phyloP scores from a whole-genome alignment of 495 filamentous ascomycete species.

The Hypoxylon lienhwacheense region DNA sequence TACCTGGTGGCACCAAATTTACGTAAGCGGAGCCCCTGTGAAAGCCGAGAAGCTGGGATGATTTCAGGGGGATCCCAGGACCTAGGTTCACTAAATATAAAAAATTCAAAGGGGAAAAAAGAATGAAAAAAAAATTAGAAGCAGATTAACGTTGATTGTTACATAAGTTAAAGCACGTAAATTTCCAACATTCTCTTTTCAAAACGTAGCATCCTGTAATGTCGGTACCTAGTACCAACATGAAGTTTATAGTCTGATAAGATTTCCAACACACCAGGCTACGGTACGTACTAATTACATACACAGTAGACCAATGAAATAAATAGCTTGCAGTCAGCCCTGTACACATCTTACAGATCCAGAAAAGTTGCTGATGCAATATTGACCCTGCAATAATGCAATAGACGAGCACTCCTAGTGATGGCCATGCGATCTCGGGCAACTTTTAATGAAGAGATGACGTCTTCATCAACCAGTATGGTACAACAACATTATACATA shows the following conservation, averaged over 20 bases:
- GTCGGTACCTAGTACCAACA: not conserved
- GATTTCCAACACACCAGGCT: conserved; percentile 4
- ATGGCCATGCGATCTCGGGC: not conserved
- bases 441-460: conserved; percentile 11
- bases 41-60: not conserved
- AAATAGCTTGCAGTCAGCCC: conserved; percentile 12
- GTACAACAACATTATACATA: too few relatives aligned
- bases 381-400: conserved; percentile 11
- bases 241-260: conserved; percentile 3
- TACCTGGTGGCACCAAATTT: conserved; percentile 16
- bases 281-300: not conserved
- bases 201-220: too few relatives aligned
- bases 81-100: not conserved
- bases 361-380: conserved; percentile 17
- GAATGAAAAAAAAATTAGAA: too few relatives aligned
- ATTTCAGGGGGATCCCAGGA: not conserved
- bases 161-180: too few relatives aligned
- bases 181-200: conserved; percentile 3
- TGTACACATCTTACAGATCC: not conserved
- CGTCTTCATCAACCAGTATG: conserved; percentile 19
- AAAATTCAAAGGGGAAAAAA: too few relatives aligned
- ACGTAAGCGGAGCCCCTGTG: conserved; percentile 29
- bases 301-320: not conserved
- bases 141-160: too few relatives aligned
- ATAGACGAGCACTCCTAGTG: not conserved